Base-by-base conservation (phyloP, 1,284 basidiomycete genomes). In the Trametes hirsuta region DNA sequence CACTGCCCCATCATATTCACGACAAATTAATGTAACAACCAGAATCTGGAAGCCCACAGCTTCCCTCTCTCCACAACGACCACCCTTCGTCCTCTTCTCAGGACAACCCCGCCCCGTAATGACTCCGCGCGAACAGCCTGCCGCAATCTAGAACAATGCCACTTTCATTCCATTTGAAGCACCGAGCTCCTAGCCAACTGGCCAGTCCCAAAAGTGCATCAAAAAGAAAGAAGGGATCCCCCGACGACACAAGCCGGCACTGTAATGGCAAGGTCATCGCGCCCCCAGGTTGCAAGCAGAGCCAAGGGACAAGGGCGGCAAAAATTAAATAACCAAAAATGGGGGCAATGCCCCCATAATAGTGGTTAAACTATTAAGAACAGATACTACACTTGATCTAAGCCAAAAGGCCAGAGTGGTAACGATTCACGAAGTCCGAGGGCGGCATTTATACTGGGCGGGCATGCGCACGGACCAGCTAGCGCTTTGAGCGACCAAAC, bases 341-440 rank as follows among this genome's bases (percentile, higher is more conserved):
- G 62, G 61, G 55, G 65, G 66, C 65, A 62, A 65, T 69, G 68
- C 74, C 75, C 70, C 69, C 75, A 77, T 85, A 85, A 85, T 85
- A 86, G 84, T 84, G 83, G 82, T 86, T 86, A 86, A 85, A 85
- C 84, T 86, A 85, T 87, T 87, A 89, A 90, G 87, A 90, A 90
- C 87, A 90, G 87, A 90, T 91, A 92, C 91, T 92, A 93, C 90
- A 93, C 91, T 93, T 93, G 90, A 91, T 92, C 91, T 91, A 94
- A 92, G 88, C 91, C 91, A 91, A 91, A 90, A 89, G 91, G 90
- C 87, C 91, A 92, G 87, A 93, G 88, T 89, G 88, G 87, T 88
- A 78, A 67, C 61, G 68, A 53, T 61, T 55, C 6, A 0, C 2
- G 0, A 50, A 48, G 54, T 48, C n/a, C 11, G 51, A 15, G 14